Evolutionary conservation across 345 rosid genomes (phyloP), one percentile per base, ranked within the genome.

Genomic region (Boechera stricta): DNA sequence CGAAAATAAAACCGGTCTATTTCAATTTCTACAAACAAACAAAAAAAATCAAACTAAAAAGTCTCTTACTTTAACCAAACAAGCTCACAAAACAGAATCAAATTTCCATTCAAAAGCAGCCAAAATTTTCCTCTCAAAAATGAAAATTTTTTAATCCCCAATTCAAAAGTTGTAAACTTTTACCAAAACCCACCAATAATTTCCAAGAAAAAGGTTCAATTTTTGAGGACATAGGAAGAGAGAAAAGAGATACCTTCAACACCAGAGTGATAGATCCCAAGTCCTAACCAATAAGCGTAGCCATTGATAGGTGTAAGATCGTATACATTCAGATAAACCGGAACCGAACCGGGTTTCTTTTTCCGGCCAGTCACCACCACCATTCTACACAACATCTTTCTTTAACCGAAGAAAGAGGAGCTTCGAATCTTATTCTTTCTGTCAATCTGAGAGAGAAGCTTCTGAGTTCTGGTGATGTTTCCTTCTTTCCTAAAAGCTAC

Each of bases 281-380:
- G 99, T 18, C 99, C 98, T 33, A 95, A 57, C 99, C 99, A 95
- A 64, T 95, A 95, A 58, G 99, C 98, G 49, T 95, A 95, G 21
- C 99, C 99, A 81, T 95, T 95, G 48, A 92, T 89, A 38, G 99
- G 88, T 71, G 99, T 95, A 72, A 95, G 83, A 73, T 95, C 99
- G 79, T 95, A 95, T 7, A 92, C 99, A 82, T 95, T 95, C 84
- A 95, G 77, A 79, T 91, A 92, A 82, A 95, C 99, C 77, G 96
- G 98, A 39, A 92, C 92, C 10, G 80, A 72, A 57, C 98, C 97
- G 44, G 64, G 72, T 70, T 84, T 90, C 84, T 90, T 92, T 82
- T 92, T 94, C 82, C 87, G 81, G 51, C 80, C 73, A 47, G 82
- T 73, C 75, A 84, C 47, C 73, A 82, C 58, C 67, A 85, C 85